Base-by-base conservation (phyloP, 1,284 basidiomycete genomes). In the Puccinia sorghi region DNA sequence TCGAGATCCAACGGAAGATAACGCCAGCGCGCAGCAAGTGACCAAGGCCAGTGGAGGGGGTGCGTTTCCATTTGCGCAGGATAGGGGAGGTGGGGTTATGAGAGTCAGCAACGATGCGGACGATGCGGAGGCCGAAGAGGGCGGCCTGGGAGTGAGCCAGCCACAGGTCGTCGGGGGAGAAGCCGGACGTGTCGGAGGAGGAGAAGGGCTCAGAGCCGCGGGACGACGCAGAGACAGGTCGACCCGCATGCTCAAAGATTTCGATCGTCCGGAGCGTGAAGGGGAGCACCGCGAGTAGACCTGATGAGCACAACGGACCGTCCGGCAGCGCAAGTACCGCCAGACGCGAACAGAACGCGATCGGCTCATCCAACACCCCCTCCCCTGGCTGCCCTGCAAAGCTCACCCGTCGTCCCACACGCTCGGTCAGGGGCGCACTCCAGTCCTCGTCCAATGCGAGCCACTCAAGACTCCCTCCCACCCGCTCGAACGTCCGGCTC, bases 371-470 rank as follows among this genome's bases (percentile, higher is more conserved):
- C 15, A 72, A 56, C 39, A 72, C 20, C 20, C 71, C 54, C n/a
- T 56, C 69, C 25, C 69, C 69, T 39, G 46, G 46, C 8, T 71
- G 48, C 25, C 50, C 69, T 3, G 46, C 69, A 37, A 71, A 71
- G 17, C 37, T 71, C 5, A 71, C 69, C 52, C 37, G 50, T 11
- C 69, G 48, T n/a, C 12, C 37, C 32, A 61, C 15, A 8, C 48
- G 67, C 22, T 22, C 39, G 0, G 54, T 57, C 32, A 72, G 54
- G 1, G 71, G 56, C 7, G 52, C 54, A 20, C 39, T 72, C 71
- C 71, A 72, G 25, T 72, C 71, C 54, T 72, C 71, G 11, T 52
- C 37, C n/a, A 72, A 13, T 7, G 20, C 46, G 12, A 72, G 56
- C 46, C 39, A 27, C 39, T 57, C 46, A 5, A 72, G 39, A 48